Percentiles rank a stretch among this genome's conserved stretches.
Conservation (phyloP, 306 rosid genomes). For the Calophaca sinica region DNA sequence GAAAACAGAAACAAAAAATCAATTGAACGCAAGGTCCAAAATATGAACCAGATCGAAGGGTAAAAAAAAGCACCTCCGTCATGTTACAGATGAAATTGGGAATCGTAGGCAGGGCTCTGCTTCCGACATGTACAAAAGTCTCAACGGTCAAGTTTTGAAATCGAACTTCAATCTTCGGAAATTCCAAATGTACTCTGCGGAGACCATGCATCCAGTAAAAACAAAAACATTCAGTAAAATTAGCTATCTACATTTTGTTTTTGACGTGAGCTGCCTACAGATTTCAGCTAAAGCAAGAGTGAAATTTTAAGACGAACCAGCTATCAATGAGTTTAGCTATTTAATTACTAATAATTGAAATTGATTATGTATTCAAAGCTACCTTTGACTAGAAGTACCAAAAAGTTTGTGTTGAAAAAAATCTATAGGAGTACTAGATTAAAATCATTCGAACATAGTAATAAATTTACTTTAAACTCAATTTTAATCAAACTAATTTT, state of each 20-base stretch:
- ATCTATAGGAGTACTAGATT: too few species aligned
- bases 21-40: slow-evolving; percentile 1
- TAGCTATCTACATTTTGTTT: not conserved
- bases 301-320: too few species aligned
- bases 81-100: slow-evolving; percentile 86
- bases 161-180: slow-evolving; percentile 96
- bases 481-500: too few species aligned
- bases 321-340: not conserved
- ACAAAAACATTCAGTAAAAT: not conserved
- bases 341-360: too few species aligned
- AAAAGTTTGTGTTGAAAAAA: too few species aligned
- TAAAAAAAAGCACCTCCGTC: slow-evolving; percentile 67
- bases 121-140: slow-evolving; percentile 89
- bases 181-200: slow-evolving; percentile 77
- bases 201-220: slow-evolving; percentile 18
- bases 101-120: slow-evolving; percentile 96
- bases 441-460: too few species aligned
- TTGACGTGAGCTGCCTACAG: too few species aligned
- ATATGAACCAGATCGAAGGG: not conserved
- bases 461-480: too few species aligned
- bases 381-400: too few species aligned
- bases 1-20: not conserved
- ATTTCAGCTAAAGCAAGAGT: too few species aligned
- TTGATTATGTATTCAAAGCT: too few species aligned
- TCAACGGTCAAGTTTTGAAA: slow-evolving; percentile 80